These are phyloP conservation scores for Isochrysis galbana DNA, from an alignment of 78 protist species.

Conservation along the genomic window DNA sequence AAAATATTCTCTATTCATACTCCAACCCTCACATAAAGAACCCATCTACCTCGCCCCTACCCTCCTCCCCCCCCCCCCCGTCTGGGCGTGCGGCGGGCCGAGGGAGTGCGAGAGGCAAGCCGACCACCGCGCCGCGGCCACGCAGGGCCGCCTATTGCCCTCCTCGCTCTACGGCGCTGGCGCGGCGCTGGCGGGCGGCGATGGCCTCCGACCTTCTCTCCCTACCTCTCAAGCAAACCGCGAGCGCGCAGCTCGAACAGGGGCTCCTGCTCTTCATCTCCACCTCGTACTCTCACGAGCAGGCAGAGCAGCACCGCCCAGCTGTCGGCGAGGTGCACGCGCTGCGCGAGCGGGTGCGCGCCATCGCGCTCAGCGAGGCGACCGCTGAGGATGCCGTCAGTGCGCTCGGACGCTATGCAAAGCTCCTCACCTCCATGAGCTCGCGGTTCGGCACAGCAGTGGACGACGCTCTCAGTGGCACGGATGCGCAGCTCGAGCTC, in stretches of 20 bases:
- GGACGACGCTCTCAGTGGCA: neutral
- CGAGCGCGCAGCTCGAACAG: neutral
- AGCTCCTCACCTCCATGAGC: neutral
- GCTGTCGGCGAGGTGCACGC: neutral
- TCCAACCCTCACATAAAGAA: too few species aligned
- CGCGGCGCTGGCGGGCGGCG: too few species aligned
- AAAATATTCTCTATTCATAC: too few species aligned
- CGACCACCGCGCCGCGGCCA: too few species aligned
- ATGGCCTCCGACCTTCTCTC: neutral
- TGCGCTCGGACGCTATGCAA: neutral
- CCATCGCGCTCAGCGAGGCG: neutral
- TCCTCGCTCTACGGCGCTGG: too few species aligned
- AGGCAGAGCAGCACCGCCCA: neutral
- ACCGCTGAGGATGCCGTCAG: neutral
- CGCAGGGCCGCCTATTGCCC: too few species aligned
- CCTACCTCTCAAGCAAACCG: neutral
- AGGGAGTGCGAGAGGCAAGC: too few species aligned
- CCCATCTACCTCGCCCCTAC: too few species aligned
- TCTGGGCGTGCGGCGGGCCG: too few species aligned
- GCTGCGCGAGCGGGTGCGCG: neutral
- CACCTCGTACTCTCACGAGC: neutral
- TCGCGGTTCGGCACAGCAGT: neutral
- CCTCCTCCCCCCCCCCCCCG: too few species aligned
- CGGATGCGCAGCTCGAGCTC: neutral
- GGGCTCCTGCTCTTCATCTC: neutral